Base-by-base conservation (phyloP, 164 flowering plant species). In the Dillenia turbinata region DNA sequence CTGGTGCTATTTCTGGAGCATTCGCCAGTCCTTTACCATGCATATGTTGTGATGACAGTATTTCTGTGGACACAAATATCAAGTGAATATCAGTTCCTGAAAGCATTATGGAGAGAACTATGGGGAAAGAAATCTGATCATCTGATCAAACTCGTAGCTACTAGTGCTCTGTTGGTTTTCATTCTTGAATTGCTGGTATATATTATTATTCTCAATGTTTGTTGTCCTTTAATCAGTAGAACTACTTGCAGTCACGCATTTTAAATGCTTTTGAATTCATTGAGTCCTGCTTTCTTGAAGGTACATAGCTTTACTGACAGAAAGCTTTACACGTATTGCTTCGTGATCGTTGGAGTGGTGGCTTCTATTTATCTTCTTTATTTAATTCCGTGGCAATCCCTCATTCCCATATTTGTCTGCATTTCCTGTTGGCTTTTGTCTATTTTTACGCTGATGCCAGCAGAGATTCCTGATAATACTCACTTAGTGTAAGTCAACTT, bases 391-490 rank as follows among this genome's bases (percentile, higher is more conserved):
- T 78, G 85, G 81, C 75, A 71, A 74, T 82, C 82, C 60, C 65
- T 77, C 48, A 64, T 83, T 67, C 87, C 96, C 40, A 24, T 77
- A 48, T 90, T 83, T 75, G 73, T 89, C 60, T 81, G 83, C 76
- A 49, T 75, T 47, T 67, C 94, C 9, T 90, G 95, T 72, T 93
- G 96, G 90, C 75, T 80, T 72, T 69, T 90, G 66, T 93, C 98
- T 44, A 45, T 73, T 40, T 93, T 93, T 57, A 93, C 98, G 49
- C 66, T 93, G 79, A 87, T 93, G 96, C 98, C 98, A 14, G 97
- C 95, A 54, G 96, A 93, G 79, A 93, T 93, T 74, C 98, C 98
- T 45, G 96, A 90, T 60, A 89, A 89, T 71, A 93, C 86, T 66
- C 62, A 48, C 48, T 62, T 93, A 50, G 97, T 93, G 98, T 90